Evolutionary conservation across 345 rosid species (phyloP).

Genomic region (Ceriops zippeliana): DNA sequence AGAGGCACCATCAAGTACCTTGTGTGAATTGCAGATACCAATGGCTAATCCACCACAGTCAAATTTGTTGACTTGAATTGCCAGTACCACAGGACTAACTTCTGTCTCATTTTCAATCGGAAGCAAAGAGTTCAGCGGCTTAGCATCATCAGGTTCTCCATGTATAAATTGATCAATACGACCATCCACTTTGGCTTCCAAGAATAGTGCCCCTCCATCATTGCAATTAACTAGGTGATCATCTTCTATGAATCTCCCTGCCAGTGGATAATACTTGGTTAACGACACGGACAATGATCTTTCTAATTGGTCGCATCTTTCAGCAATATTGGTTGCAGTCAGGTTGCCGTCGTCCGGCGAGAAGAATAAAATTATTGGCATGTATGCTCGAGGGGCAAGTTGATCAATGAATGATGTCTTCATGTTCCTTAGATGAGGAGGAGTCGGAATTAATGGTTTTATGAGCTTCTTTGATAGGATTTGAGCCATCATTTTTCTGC

Average conservation of each 20-base stretch:
- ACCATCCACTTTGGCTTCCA: slow-evolving; percentile 23
- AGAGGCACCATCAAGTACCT: slow-evolving; percentile 33
- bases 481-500: slow-evolving; percentile 18
- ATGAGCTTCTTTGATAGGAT: slow-evolving; percentile 24
- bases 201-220: slow-evolving; percentile 21
- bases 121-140: slow-evolving; percentile 20
- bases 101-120: slow-evolving; percentile 23
- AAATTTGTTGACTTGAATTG: slow-evolving; percentile 32
- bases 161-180: slow-evolving; percentile 17
- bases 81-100: slow-evolving; percentile 20
- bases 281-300: slow-evolving; percentile 20
- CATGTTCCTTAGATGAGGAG: neutral
- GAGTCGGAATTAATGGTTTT: slow-evolving; percentile 23
- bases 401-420: slow-evolving; percentile 28
- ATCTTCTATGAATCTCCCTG: slow-evolving; percentile 24
- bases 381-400: slow-evolving; percentile 21
- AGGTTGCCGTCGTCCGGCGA: neutral
- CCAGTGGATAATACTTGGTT: slow-evolving; percentile 27
- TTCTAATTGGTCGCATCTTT: slow-evolving; percentile 6
- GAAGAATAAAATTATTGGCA: slow-evolving; percentile 31
- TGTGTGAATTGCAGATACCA: slow-evolving; percentile 40
- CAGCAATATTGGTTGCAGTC: slow-evolving; percentile 2
- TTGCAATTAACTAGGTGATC: slow-evolving; percentile 22
- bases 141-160: slow-evolving; percentile 4
- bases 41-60: slow-evolving; percentile 38